Base-by-base conservation (phyloP, 2,329 filamentous ascomycete genomes). In the Colletotrichum limetticola region DNA sequence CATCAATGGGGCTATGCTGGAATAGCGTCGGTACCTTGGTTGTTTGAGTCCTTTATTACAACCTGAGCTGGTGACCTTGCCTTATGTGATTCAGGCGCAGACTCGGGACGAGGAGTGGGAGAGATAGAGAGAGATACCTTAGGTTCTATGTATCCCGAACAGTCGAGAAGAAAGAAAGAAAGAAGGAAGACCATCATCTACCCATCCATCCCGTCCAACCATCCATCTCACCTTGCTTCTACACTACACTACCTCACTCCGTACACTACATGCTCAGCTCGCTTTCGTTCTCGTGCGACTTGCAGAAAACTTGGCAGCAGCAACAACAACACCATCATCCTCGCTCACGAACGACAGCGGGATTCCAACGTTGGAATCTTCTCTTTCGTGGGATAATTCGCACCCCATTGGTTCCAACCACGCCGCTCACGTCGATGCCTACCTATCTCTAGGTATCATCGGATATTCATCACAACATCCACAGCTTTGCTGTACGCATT, bases 251-350 rank as follows among this genome's bases (percentile, higher is more conserved):
- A 32, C 32, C 32, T 35, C 11, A 11, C 32, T 35, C 32, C 32
- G 32, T 35, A 42, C 14, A 16, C 5, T 42, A 14, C 55, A n/a
- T 49, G 7, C 19, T 49, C 42, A n/a, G 42, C 26, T 71, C 65
- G 58, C 22, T 63, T 49, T 72, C 69, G 58, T 55, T 62, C 57
- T 68, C 65, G 58, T 63, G 66, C 69, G 30, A 57, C 53, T 24
- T 46, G 61, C 58, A 52, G 46, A 7, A 63, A 68, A 72, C 65
- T 59, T 72, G 69, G 69, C 65, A 63, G 65, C 37, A 35, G 26
- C n/a, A 67, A 24, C 62, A 49, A 49, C 26, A 26, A 11, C 28
- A 58, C 37, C 60, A 9, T 37, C 58, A 37, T n/a, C 57, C 24
- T 26, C 32, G 9, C 8, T 16, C 5, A 9, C 64, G 35, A 22